phyloP scores from a whole-genome alignment of 2,329 filamentous ascomycete genomes.

The Juglanconis oblonga region DNA sequence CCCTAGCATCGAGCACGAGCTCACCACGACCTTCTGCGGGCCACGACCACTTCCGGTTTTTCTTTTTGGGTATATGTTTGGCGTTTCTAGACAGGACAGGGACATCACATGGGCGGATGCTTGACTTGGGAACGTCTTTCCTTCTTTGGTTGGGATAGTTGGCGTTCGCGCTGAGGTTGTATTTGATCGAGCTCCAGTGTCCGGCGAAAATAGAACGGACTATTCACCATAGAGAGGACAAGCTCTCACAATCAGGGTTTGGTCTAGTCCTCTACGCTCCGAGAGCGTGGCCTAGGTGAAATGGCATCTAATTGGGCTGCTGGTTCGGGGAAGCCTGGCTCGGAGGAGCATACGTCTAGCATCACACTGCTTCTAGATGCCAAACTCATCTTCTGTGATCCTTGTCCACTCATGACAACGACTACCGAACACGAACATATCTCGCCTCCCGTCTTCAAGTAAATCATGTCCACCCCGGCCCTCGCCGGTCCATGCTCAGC shows the following conservation, averaged over 20 bases:
- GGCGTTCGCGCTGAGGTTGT: neutral
- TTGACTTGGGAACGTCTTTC: neutral
- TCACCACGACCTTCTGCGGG: neutral
- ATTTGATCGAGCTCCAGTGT: neutral
- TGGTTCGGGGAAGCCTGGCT: too few species aligned
- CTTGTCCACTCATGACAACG: too few species aligned
- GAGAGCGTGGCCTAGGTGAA: too few species aligned
- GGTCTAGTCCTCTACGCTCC: too few species aligned
- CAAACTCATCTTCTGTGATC: too few species aligned
- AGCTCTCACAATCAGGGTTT: too few species aligned
- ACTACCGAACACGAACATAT: too few species aligned
- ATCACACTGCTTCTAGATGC: too few species aligned
- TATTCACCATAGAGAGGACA: too few species aligned
- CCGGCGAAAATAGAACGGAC: neutral
- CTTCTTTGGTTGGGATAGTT: neutral
- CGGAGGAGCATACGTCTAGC: too few species aligned
- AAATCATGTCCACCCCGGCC: neutral
- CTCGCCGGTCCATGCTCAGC: neutral
- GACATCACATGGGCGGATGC: neutral
- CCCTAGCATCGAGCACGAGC: neutral
- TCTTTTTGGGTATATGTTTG: neutral
- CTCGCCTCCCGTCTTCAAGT: neutral
- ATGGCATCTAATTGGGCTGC: too few species aligned
- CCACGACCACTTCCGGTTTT: neutral
- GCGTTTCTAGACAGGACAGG: neutral